Percentiles rank a stretch among this genome's conserved stretches.
Conservation (phyloP, 495 filamentous ascomycete genomes). For the Penicillium cinerascens region DNA sequence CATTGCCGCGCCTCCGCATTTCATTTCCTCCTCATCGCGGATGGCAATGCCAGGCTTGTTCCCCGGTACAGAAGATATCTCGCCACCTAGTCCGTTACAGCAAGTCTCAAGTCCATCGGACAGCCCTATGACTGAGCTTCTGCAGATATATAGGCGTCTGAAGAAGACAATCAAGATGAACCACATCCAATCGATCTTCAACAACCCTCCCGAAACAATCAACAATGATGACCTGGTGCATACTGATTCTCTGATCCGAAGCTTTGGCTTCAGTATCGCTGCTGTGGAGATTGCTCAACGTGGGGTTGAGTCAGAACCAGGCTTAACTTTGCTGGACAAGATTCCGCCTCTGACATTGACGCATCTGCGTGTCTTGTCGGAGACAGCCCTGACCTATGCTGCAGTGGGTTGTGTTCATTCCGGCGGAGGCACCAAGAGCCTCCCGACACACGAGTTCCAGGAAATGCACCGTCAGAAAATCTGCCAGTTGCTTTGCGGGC, state of each 20-base stretch:
- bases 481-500: constrained; percentile 68
- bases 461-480: constrained; percentile 69
- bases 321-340: constrained; percentile 74
- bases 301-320: constrained; percentile 72
- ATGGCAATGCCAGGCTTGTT: constrained; percentile 50
- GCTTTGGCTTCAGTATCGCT: constrained; percentile 85
- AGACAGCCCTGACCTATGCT: constrained; percentile 82
- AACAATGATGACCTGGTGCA: constrained; percentile 51
- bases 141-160: constrained; percentile 74
- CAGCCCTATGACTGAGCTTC: constrained; percentile 64
- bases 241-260: constrained; percentile 65
- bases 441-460: constrained; percentile 62
- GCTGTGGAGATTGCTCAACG: constrained; percentile 90
- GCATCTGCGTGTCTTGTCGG: constrained; percentile 85
- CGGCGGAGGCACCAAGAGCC: constrained; percentile 48
- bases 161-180: constrained; percentile 75
- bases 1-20: constrained; percentile 11
- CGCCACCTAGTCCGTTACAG: constrained; percentile 32
- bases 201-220: constrained; percentile 35
- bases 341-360: constrained; percentile 78
- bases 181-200: constrained; percentile 52
- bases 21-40: constrained; percentile 24
- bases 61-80: constrained; percentile 33
- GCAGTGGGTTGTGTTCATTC: constrained; percentile 67
- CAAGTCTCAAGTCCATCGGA: constrained; percentile 32